A percentile compares a stretch with the other conserved stretches of the same genome.
Conservation (phyloP, 2,329 filamentous ascomycete species). For the Cladobotryum mycophilum region DNA sequence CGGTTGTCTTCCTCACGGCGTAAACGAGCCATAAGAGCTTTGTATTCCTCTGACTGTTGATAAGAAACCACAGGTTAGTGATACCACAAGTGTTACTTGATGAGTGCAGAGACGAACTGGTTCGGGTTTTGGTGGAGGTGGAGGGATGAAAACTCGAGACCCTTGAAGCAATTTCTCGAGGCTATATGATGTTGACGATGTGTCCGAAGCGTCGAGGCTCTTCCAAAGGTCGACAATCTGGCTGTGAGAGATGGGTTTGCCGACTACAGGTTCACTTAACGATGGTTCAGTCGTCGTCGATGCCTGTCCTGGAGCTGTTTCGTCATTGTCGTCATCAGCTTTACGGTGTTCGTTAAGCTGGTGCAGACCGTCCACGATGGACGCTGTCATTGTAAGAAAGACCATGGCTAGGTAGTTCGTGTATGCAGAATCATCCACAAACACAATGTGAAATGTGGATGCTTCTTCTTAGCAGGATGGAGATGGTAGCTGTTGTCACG, state of each 20-base stretch:
- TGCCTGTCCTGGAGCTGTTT: slow-evolving; percentile 7
- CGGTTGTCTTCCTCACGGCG: slow-evolving; percentile 76
- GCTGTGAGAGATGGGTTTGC: slow-evolving; percentile 64
- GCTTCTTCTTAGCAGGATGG: neutral
- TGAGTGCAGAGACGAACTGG: slow-evolving; percentile 48
- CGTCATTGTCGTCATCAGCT: slow-evolving; percentile 15
- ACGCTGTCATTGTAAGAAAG: slow-evolving; percentile 66
- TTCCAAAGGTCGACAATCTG: slow-evolving; percentile 61
- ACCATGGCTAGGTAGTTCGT: slow-evolving; percentile 50
- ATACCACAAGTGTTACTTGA: neutral
- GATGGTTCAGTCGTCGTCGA: slow-evolving; percentile 38
- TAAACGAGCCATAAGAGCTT: slow-evolving; percentile 78
- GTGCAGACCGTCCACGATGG: slow-evolving; percentile 57
- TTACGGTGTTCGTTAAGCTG: slow-evolving; percentile 17
- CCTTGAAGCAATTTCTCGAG: slow-evolving; percentile 69
- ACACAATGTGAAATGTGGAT: neutral
- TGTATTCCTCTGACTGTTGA: slow-evolving; percentile 68
- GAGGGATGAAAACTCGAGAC: slow-evolving; percentile 66
- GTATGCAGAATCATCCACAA: neutral
- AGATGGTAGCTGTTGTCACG: neutral
- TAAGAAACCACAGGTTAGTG: slow-evolving; percentile 8
- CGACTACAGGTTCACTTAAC: slow-evolving; percentile 45
- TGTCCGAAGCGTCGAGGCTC: slow-evolving; percentile 34
- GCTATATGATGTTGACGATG: slow-evolving; percentile 31
- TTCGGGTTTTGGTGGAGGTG: slow-evolving; percentile 71